A percentile compares a stretch with the other conserved stretches of the same genome.
Evolutionary conservation across 2,329 filamentous ascomycete species (phyloP).

Genomic region (Diplodia corticola): DNA sequence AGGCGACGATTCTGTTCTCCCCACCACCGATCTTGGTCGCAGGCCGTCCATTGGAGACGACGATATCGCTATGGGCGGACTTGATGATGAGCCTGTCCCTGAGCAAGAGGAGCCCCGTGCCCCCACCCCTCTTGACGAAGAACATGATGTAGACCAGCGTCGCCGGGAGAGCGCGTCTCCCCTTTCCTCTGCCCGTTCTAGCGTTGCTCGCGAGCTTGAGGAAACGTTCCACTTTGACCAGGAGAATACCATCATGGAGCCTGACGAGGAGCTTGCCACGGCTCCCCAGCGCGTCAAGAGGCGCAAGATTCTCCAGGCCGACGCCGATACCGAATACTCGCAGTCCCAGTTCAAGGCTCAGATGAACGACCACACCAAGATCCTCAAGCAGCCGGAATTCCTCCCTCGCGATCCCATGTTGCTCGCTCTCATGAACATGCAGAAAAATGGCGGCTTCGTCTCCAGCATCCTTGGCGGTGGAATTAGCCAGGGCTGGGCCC

Average conservation of each 20-base stretch:
- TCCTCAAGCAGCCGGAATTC: constrained; percentile 79
- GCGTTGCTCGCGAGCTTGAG: constrained; percentile 63
- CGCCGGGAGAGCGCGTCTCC: constrained; percentile 54
- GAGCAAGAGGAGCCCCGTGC: constrained; percentile 11
- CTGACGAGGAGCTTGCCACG: constrained; percentile 54
- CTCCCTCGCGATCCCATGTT: constrained; percentile 84
- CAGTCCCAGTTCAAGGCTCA: constrained; percentile 80
- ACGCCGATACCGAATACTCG: constrained; percentile 75
- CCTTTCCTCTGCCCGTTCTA: constrained; percentile 55
- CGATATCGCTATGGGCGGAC: constrained; percentile 47
- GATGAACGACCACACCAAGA: constrained; percentile 81
- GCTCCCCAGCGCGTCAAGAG: constrained; percentile 75
- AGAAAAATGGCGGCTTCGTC: constrained; percentile 87
- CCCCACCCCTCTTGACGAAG: background rate
- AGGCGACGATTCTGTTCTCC: constrained; percentile 32
- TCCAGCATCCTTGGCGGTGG: constrained; percentile 82
- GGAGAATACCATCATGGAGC: constrained; percentile 44
- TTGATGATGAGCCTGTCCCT: constrained; percentile 41
- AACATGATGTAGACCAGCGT: constrained; percentile 25
- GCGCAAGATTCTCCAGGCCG: constrained; percentile 79
- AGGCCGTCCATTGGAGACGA: constrained; percentile 24
- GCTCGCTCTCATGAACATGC: constrained; percentile 85
- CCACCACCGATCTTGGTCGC: constrained; percentile 14
- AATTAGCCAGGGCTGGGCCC: constrained; percentile 78
- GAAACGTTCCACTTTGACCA: constrained; percentile 52